These are phyloP conservation scores for Plantago lanceolata DNA, from an alignment of 305 asterid species.

Conservation along the genomic window DNA sequence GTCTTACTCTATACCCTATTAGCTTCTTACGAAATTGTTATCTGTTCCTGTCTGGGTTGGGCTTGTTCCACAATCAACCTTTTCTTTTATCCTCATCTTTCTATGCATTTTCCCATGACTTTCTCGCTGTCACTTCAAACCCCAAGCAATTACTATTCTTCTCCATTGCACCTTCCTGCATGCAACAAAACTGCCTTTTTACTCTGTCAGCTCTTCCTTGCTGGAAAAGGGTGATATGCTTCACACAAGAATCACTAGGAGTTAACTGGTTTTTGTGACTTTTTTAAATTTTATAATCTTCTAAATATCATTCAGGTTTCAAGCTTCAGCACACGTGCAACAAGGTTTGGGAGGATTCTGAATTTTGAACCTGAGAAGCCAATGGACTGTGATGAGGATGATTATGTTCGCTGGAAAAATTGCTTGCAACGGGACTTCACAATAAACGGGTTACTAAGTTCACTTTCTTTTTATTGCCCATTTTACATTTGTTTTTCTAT, in stretches of 20 bases:
- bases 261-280: neutral
- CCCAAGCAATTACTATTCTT: neutral
- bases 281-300: neutral
- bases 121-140: neutral
- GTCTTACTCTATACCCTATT: conserved; percentile 14
- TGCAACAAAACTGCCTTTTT: too few species aligned
- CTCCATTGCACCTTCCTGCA: too few species aligned
- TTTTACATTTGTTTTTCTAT: conserved; percentile 1
- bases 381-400: conserved; percentile 59
- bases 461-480: conserved; percentile 26
- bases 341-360: conserved; percentile 38
- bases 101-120: neutral
- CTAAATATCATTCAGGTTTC: conserved; percentile 57
- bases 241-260: neutral
- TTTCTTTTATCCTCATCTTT: neutral
- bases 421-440: conserved; percentile 81
- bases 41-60: conserved; percentile 6
- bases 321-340: conserved; percentile 77
- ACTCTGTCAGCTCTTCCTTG: too few species aligned
- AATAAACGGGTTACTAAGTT: conserved; percentile 62
- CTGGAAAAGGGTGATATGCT: neutral
- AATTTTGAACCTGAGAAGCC: conserved; percentile 55
- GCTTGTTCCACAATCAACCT: neutral
- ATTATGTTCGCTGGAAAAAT: conserved; percentile 80
- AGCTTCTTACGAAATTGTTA: neutral